Evolutionary conservation across 768 basidiomycete genomes (phyloP).

Genomic region (Lentinula guzmanii): DNA sequence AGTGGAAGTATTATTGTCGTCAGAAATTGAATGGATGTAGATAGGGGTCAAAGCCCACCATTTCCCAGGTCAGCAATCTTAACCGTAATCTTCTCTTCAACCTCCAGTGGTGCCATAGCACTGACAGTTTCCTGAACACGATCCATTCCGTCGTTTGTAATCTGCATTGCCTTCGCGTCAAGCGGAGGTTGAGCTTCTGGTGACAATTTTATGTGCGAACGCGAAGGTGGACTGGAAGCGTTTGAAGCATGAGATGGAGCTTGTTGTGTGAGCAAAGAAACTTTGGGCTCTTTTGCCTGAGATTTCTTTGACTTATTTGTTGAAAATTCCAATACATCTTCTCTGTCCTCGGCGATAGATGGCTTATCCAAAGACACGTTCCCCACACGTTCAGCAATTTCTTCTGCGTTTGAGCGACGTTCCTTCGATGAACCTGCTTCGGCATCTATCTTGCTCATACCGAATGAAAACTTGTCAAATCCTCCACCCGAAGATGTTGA

Average conservation of each 20-base stretch:
- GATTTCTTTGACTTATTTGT: background rate
- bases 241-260: constrained; percentile 26
- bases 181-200: background rate
- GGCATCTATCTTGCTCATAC: constrained; percentile 84
- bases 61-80: constrained; percentile 99
- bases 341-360: constrained; percentile 23
- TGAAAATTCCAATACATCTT: constrained; percentile 11
- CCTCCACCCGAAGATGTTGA: constrained; percentile 13
- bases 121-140: constrained; percentile 17
- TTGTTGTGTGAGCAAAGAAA: constrained; percentile 57
- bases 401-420: background rate
- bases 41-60: constrained; percentile 39
- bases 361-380: constrained; percentile 34
- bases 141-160: background rate
- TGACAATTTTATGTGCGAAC: constrained; percentile 8
- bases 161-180: background rate
- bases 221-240: background rate
- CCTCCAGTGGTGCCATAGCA: constrained; percentile 17
- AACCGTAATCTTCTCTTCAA: constrained; percentile 77
- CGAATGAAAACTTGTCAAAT: constrained; percentile 86
- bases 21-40: constrained; percentile 5
- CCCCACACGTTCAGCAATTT: constrained; percentile 45
- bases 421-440: constrained; percentile 23
- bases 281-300: constrained; percentile 34
- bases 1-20: background rate